These are phyloP conservation scores for Acer campestre DNA, from an alignment of 345 rosid species.

Conservation along the genomic window DNA sequence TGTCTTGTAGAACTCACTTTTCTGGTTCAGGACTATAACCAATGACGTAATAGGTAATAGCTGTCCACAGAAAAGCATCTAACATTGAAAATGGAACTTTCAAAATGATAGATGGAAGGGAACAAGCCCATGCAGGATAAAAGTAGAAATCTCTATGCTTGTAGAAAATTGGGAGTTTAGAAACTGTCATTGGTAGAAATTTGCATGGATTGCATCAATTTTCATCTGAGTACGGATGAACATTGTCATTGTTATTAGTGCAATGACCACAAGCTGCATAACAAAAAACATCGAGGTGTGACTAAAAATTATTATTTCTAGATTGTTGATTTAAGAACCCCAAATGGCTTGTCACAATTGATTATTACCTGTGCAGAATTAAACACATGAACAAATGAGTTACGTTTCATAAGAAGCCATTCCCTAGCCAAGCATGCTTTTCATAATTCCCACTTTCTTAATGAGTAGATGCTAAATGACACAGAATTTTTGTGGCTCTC, in stretches of 20 bases:
- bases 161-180: conserved; percentile 48
- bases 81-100: conserved; percentile 54
- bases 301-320: too few species aligned
- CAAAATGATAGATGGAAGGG: conserved; percentile 42
- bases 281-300: too few species aligned
- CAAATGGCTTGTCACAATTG: too few species aligned
- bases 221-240: conserved; percentile 35
- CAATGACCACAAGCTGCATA: conserved; percentile 37
- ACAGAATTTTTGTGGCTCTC: conserved; percentile 41
- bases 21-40: conserved; percentile 54
- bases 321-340: too few species aligned
- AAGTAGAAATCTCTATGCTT: conserved; percentile 50
- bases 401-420: conserved; percentile 59
- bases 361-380: conserved; percentile 29
- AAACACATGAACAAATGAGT: conserved; percentile 44
- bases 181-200: conserved; percentile 37
- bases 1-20: conserved; percentile 27
- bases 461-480: conserved; percentile 45
- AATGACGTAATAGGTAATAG: conserved; percentile 55
- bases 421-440: conserved; percentile 68
- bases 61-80: conserved; percentile 51
- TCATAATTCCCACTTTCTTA: conserved; percentile 57
- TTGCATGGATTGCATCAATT: conserved; percentile 35
- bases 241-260: conserved; percentile 39
- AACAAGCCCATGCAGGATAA: conserved; percentile 56